Base-by-base conservation (phyloP, 352 stramenopile genomes). In the Globisporangium okanoganense region DNA sequence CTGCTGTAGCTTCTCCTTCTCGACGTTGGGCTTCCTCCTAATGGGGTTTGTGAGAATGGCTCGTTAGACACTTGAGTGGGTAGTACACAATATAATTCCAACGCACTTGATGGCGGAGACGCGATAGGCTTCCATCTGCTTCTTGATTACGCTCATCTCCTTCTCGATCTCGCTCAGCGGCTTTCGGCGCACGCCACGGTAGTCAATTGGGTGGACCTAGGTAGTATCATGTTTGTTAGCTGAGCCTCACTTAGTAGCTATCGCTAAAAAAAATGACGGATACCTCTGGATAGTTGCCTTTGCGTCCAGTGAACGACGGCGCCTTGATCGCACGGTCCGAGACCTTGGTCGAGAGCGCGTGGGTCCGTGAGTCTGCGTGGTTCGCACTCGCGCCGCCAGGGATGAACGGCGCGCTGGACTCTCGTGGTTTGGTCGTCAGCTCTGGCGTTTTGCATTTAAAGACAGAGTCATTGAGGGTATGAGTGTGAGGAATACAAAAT, bases 1-100 rank as follows among this genome's bases (percentile, higher is more conserved):
- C 48, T 94, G 82, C 59, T 94, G 84, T 13, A 94, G 72, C 59
- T 90, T 94, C 54, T 94, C 82, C 57, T 94, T 94, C 47, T 94
- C 82, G 35, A 88, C 75, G 31, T 90, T 90, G 1, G 79, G 80
- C 53, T 67, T 74, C 52, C 64, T 67, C 25, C 68, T 81, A 48
- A 44, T 67, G 31, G 49, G 29, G 5, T 29, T 9, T 27, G 48
- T 31, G 47, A 3, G 7, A 8, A 38, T 6, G 22, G 2, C 5
- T 31, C 18, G 18, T 45, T 45, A 45, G 40, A 45, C 40, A 22
- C 5, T 9, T 45, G 40, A 22, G 1, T 45, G 16, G 18, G 0
- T 45, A 22, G 20, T 22, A 7, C 9, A 25, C 13, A 25, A 29
- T 2, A 14, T 24, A 27, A 51, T 20, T 22, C 14, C n/a, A 52